Evolutionary conservation across 192 early-diverging fungal species (phyloP).

Genomic region (Backusella luteola): DNA sequence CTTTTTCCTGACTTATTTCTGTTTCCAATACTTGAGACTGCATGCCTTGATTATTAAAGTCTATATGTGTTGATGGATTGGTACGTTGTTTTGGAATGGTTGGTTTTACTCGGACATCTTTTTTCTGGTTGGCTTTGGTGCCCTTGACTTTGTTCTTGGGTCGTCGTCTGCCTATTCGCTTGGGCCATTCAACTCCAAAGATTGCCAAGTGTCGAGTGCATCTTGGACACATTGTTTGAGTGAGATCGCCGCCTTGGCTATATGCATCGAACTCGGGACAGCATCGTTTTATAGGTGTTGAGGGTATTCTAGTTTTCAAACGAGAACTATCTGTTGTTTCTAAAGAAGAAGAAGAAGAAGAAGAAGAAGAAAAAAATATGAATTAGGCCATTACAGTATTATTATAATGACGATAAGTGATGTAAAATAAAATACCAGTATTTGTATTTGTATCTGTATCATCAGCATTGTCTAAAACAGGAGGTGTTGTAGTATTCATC

Average conservation of each 20-base stretch:
- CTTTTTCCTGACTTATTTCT: not conserved
- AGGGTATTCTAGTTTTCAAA: not conserved
- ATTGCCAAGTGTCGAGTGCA: not conserved
- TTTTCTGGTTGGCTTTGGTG: not conserved
- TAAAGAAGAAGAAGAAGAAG: not conserved
- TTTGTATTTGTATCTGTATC: not conserved
- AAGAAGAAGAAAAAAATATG: not conserved
- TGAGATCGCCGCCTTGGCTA: not conserved
- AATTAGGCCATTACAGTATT: not conserved
- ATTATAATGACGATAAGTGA: not conserved
- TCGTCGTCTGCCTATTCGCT: not conserved
- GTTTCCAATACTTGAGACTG: not conserved
- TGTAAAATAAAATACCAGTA: not conserved
- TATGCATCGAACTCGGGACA: not conserved
- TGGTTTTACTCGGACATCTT: not conserved
- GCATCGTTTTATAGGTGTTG: not conserved
- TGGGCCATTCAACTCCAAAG: not conserved
- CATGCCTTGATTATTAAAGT: not conserved
- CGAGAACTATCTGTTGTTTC: not conserved
- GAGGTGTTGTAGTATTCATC: not conserved
- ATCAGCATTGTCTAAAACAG: not conserved
- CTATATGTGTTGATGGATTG: not conserved
- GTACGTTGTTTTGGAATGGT: not conserved
- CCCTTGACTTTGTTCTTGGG: not conserved
- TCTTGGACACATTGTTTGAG: not conserved